Base-by-base conservation (phyloP, 108 stramenopile species). In the Nitzschia palea region DNA sequence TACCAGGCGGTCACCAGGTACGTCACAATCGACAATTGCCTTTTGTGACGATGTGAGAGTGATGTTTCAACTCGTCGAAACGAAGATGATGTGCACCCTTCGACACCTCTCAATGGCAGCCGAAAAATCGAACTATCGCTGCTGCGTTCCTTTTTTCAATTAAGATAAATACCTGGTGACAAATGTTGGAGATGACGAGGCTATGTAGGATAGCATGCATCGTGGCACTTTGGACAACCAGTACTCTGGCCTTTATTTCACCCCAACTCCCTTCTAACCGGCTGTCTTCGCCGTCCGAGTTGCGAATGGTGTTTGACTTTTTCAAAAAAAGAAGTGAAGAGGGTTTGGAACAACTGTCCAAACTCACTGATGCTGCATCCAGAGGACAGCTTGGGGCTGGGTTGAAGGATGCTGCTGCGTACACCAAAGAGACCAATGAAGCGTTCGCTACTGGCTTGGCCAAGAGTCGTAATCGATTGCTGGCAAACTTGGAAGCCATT, bases 291-390 rank as follows among this genome's bases (percentile, higher is more conserved):
- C 37, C 45, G 4, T 80, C 81, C 10, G 51, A 75, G 36, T 58
- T 85, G 32, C 40, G 30, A 25, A 85, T 87, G 80, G 86, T 92
- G 27, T 88, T 92, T 64, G 90, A 92, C 70, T 92, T 92, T 70
- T 87, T 92, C 80, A 86, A 86, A 67, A 73, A 88, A 63, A 73
- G 86, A 31, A 64, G 77, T 35, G 36, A 55, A 29, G 87, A 88
- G 37, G 87, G 87, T 36, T 33, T 86, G 60, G 84, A 86, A 44
- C 87, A 88, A 50, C 52, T 86, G 27, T 53, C 69, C 15, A 81
- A 79, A 34, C 48, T 85, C 4, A 53, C 78, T 22, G 74, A 79
- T 33, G 60, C 73, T 10, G 68, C 80, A 8, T 45, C 51, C 23
- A 70, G 74, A 45, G 84, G 84, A 25, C 45, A 85, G 35, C 45